Base-by-base conservation (phyloP, 306 rosid genomes). In the Cicer cuneatum region DNA sequence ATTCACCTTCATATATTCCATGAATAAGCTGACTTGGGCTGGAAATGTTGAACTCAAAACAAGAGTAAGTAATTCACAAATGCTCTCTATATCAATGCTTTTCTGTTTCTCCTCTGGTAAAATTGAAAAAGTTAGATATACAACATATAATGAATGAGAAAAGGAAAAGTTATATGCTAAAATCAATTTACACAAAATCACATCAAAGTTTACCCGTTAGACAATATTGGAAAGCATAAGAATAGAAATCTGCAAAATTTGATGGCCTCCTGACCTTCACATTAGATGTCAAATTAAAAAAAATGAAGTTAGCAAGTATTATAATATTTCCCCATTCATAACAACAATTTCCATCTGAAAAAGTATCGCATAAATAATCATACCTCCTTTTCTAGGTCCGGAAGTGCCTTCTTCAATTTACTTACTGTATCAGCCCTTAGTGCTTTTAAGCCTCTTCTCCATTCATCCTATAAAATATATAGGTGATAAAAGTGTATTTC, bases 381-480 rank as follows among this genome's bases (percentile, higher is more conserved):
- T 84, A 95, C 98, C 98, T 95, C 99, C 80, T 90, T 92, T 86
- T 92, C 99, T 62, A 95, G 83, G 75, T 95, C 98, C 24, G 96
- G 90, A 37, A 95, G 96, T 53, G 93, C 91, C 86, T 95, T 95
- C 87, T 85, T 95, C 82, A 95, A 81, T 86, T 89, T 92, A 79
- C 86, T 87, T 24, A 92, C 81, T 64, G 95, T 89, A 82, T 92
- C 97, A 21, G 80, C 99, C 89, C 97, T 87, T 59, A 86, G 67
- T 56, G 96, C 88, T 86, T 90, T 95, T 75, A 95, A 88, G 82
- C 96, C 99, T 86, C 86, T 86, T 42, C 97, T 88, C 99, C 99
- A 95, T 82, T 95, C 99, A 74, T 95, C 98, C 99, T 95, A 74
- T 15, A 64, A 47, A 75, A 77, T 78, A 18, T 76, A 48, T 35